Conservation (phyloP, 1,284 basidiomycete genomes). For the Irpex rosettiformis region DNA sequence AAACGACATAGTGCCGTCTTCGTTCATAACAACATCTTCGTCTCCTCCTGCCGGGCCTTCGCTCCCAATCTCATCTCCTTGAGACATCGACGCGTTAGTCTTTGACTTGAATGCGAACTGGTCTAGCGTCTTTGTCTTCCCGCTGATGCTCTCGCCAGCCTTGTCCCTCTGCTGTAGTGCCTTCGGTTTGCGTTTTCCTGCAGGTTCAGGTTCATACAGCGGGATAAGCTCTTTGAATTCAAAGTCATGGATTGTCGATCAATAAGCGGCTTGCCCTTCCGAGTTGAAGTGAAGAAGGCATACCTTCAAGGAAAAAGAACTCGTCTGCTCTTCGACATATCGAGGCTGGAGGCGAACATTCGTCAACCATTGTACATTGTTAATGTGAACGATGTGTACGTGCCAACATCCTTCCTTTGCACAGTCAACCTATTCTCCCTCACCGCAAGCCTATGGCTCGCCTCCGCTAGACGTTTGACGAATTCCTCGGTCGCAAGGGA, state of each 20-base stretch:
- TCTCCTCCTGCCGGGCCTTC: background rate
- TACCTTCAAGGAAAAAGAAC: slow-evolving; percentile 69
- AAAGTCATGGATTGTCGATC: background rate
- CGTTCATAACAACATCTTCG: slow-evolving; percentile 24
- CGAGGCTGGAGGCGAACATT: slow-evolving; percentile 38
- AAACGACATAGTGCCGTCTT: slow-evolving; percentile 28
- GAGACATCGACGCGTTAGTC: background rate
- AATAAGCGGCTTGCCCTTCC: no score
- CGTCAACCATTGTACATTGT: background rate
- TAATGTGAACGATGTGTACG: slow-evolving; percentile 22
- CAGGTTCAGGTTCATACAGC: slow-evolving; percentile 6
- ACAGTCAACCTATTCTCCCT: slow-evolving; percentile 64
- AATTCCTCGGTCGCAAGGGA: slow-evolving; percentile 79
- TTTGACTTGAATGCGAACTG: slow-evolving; percentile 19
- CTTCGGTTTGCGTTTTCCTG: slow-evolving; percentile 35
- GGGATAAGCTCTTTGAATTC: slow-evolving; percentile 5
- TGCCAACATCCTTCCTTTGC: slow-evolving; percentile 70
- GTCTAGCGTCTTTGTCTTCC: slow-evolving; percentile 37
- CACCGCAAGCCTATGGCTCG: slow-evolving; percentile 56
- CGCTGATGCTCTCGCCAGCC: slow-evolving; percentile 18
- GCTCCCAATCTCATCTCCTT: background rate
- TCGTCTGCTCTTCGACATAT: slow-evolving; percentile 66
- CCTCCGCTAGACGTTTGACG: slow-evolving; percentile 59
- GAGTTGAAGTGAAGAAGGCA: no score
- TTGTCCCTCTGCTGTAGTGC: slow-evolving; percentile 18